Evolutionary conservation across 148 eudicot genomes (phyloP).

Genomic region (Chenopodium berlandieri): DNA sequence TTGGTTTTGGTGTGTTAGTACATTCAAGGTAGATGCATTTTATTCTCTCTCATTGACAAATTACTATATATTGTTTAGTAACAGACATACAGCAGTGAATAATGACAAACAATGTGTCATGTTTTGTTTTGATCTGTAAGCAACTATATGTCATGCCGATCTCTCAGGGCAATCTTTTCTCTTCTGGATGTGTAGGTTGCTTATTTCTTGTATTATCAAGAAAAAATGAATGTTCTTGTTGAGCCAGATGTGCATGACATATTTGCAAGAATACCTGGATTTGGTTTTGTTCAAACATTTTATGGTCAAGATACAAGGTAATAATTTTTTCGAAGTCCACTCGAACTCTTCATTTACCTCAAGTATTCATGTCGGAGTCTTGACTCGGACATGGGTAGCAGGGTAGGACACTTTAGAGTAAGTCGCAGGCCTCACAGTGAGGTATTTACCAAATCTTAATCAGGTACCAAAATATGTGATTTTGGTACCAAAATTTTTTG

Average conservation of each 20-base stretch:
- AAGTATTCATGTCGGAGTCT: too few species aligned
- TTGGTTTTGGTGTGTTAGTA: not conserved
- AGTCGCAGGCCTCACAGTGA: too few species aligned
- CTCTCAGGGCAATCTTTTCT: not conserved
- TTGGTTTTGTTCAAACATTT: conserved; percentile 96
- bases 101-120: not conserved
- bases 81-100: not conserved
- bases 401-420: too few species aligned
- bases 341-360: too few species aligned
- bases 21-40: not conserved
- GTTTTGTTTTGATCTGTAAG: not conserved
- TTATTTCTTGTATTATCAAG: conserved; percentile 78
- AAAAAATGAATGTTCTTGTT: conserved; percentile 92
- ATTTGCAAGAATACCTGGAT: conserved; percentile 95
- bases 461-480: too few species aligned
- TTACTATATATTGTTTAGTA: not conserved
- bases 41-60: conserved; percentile 1
- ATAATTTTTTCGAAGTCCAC: not conserved
- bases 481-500: too few species aligned
- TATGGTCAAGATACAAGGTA: conserved; percentile 97
- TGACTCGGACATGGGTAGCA: too few species aligned
- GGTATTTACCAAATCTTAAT: too few species aligned
- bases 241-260: conserved; percentile 97
- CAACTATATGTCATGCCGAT: conserved; percentile 13
- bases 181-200: conserved; percentile 60